These are phyloP conservation scores for Escovopsis sp. DNA, from an alignment of 2,329 filamentous ascomycete species.

Conservation along the genomic window DNA sequence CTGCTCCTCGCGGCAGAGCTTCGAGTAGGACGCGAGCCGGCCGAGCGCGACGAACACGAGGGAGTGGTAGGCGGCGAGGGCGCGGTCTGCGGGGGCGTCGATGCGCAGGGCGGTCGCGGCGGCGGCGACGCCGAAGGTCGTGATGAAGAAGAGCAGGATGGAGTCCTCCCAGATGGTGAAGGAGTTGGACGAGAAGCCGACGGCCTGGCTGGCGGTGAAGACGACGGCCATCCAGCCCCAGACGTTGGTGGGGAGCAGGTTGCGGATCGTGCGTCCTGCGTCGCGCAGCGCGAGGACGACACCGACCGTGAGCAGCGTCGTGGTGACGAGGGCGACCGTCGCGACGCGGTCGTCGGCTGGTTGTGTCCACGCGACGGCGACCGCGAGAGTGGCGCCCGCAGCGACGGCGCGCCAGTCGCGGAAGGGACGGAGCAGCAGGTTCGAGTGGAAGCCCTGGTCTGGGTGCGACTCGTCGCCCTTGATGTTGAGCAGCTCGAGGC, in stretches of 20 bases:
- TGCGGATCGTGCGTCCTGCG: conserved; percentile 27
- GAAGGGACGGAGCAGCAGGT: conserved; percentile 20
- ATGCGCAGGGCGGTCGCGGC: conserved; percentile 63
- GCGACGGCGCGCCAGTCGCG: conserved; percentile 20
- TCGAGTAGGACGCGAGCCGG: conserved; percentile 70
- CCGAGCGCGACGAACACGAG: conserved; percentile 66
- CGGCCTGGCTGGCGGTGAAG: conserved; percentile 74
- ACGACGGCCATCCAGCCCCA: conserved; percentile 81
- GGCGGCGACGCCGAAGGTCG: conserved; percentile 68
- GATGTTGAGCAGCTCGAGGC: conserved; percentile 32
- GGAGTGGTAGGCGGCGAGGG: conserved; percentile 72
- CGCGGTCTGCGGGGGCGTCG: conserved; percentile 48
- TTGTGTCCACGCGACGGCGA: conserved; percentile 16
- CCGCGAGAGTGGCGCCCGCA: conserved; percentile 13
- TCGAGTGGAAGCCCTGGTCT: conserved; percentile 18
- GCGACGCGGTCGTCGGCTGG: conserved; percentile 20
- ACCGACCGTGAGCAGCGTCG: conserved; percentile 23
- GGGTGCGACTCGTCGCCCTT: conserved; percentile 25
- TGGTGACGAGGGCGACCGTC: conserved; percentile 24
- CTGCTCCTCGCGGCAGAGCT: conserved; percentile 91
- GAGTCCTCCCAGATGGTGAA: conserved; percentile 98
- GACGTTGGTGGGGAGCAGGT: conserved; percentile 52
- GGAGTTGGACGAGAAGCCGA: conserved; percentile 92
- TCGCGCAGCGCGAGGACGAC: conserved; percentile 27
- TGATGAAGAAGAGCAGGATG: conserved; percentile 80